Evolutionary conservation across 352 stramenopile genomes (phyloP), one percentile per base, ranked within the genome.

Genomic region (Phytophthora boehmeriae): DNA sequence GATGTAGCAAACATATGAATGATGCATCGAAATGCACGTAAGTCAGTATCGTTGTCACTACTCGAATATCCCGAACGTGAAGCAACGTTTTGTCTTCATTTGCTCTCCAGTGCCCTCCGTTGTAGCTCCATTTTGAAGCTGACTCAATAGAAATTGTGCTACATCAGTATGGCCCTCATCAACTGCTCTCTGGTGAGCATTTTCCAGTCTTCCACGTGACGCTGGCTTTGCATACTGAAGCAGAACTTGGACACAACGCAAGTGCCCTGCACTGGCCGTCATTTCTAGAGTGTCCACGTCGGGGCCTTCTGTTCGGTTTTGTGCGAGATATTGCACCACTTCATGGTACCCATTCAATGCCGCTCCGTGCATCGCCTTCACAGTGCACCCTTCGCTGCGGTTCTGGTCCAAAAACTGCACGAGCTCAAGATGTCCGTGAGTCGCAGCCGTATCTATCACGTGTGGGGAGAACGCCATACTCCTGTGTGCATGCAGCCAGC

Each of bases 391-490:
- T 53, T 76, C 63, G n/a, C 19, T 42, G 20, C 67, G 39, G 20
- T 66, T 56, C 5, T 64, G 45, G 27, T 76, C 58, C 8, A 76
- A 44, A 27, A 66, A 66, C 27, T 17, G 56, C 2, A 76, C 63
- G 1, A 76, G 36, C 16, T 56, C 47, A 17, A 73, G 42, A 45
- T 70, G 59, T 22, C 68, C 68, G 14, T 72, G 57, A 1, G 50
- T 50, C 22, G 67, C 67, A 27, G 67, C 67, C n/a, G 53, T 69
- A 35, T 75, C 61, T 56, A 75, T 66, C 11, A 75, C 66, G 19
- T 71, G 43, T 11, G 57, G 16, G 1, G 67, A 63, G 14, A 71
- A 75, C 5, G 52, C 46, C 1, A 25, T 25, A 23, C 55, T 47
- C 0, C 53, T 47, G 19, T 63, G 42, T 13, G 67, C 47, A 19